Evolutionary conservation across 345 rosid genomes (phyloP).

Genomic region (Salix dunnii): DNA sequence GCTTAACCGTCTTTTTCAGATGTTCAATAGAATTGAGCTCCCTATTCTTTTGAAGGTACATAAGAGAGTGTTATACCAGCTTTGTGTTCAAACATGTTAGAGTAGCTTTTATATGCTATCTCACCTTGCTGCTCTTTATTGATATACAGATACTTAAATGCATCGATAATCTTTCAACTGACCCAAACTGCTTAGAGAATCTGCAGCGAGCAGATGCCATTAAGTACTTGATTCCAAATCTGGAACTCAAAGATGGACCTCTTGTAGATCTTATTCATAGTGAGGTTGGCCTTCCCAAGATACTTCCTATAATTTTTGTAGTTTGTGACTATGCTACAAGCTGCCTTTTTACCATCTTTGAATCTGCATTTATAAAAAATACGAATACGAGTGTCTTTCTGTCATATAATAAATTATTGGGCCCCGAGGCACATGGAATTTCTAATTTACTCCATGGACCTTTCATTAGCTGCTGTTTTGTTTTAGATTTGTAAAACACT

Average conservation of each 20-base stretch:
- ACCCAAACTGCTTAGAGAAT: conserved; percentile 93
- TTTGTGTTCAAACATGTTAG: conserved; percentile 5
- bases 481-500: not conserved
- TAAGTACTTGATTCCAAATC: conserved; percentile 89
- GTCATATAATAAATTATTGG: not conserved
- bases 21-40: conserved; percentile 82
- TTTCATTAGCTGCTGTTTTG: not conserved
- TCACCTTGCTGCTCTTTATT: conserved; percentile 17
- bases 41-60: conserved; percentile 85
- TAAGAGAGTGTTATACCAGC: not conserved
- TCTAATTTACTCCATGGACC: not conserved
- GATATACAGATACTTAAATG: conserved; percentile 68
- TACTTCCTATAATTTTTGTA: conserved; percentile 1
- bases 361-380: not conserved
- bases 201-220: conserved; percentile 97
- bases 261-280: conserved; percentile 77
- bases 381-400: not conserved
- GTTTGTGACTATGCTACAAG: not conserved
- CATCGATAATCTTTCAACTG: conserved; percentile 80
- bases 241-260: conserved; percentile 83
- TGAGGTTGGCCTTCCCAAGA: conserved; percentile 54
- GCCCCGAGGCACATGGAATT: not conserved
- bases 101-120: not conserved
- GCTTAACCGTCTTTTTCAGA: conserved; percentile 86
- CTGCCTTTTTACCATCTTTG: not conserved